Evolutionary conservation across 2,329 filamentous ascomycete genomes (phyloP), one percentile per base, ranked within the genome.

Genomic region (Coniella lustricola): DNA sequence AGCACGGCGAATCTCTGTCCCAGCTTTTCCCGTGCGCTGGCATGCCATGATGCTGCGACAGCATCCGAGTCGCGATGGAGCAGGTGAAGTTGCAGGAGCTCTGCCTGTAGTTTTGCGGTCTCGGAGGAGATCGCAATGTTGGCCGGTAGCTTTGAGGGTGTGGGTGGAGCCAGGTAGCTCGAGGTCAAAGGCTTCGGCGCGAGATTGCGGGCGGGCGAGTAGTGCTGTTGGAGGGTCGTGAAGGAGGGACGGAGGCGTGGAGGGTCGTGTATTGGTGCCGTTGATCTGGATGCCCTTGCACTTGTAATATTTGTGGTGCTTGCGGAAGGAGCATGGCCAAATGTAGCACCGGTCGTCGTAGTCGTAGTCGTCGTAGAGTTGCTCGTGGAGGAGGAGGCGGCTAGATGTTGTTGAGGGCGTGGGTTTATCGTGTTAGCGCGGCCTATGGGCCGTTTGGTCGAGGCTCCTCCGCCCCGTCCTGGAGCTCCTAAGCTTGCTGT

Each of bases 141-240:
- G 57, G 75, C 69, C 4, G 81, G 77, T 3, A 78, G 70, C 57
- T 82, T 81, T 25, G 76, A 78, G 1, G 81, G 80, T 3, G 79
- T 78, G 0, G 80, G 75, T 1, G 80, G 77, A 16, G 76, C 77
- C 38, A 82, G 72, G 63, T 72, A 75, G 35, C 73, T 69, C 13
- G 78, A 68, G 0, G 77, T 77, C n/a, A 79, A 68, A 4, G 81
- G 79, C 52, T 85, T 86, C 0, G 82, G 78, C 0, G 76, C 73
- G 8, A 72, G 66, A 3, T 69, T 71, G 58, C 84, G 84, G 38
- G 77, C 76, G 0, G 83, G 82, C 22, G 79, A 82, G 66, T 78
- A 85, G 64, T 85, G 80, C 56, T 85, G 81, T 56, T 85, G 81
- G 34, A 79, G 73, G 1, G 76, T 83, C 41, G 71, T 77, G 63